Evolutionary conservation across 768 basidiomycete species (phyloP).

Genomic region (Agrocybe praecox): DNA sequence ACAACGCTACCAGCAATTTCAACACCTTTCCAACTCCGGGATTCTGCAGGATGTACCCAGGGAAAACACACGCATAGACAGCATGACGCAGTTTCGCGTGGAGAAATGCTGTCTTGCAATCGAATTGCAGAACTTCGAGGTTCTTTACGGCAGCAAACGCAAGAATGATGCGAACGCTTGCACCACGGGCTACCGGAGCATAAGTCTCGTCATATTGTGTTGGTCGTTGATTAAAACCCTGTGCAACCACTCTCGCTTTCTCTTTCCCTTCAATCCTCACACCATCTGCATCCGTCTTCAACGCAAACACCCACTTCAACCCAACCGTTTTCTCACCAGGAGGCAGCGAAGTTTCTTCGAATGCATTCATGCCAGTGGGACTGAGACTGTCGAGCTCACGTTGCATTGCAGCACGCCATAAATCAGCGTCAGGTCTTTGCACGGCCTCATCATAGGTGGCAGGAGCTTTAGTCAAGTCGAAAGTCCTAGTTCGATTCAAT

Average conservation of each 20-base stretch:
- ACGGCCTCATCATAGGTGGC: slow-evolving; percentile 18
- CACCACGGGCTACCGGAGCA: slow-evolving; percentile 23
- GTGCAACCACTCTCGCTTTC: slow-evolving; percentile 44
- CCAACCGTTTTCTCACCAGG: slow-evolving; percentile 30
- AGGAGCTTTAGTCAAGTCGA: slow-evolving; percentile 17
- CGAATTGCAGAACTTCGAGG: slow-evolving; percentile 22
- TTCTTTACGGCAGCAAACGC: slow-evolving; percentile 31
- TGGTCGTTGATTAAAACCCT: slow-evolving; percentile 37
- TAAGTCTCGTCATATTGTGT: slow-evolving; percentile 44
- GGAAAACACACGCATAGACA: slow-evolving; percentile 3
- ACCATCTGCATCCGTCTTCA: slow-evolving; percentile 40
- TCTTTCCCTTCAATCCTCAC: slow-evolving; percentile 25
- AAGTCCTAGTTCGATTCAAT: not conserved
- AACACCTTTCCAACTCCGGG: slow-evolving; percentile 21
- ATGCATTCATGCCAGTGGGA: slow-evolving; percentile 23
- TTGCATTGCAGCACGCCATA: slow-evolving; percentile 26
- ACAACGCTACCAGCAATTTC: slow-evolving; percentile 24
- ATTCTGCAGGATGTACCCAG: slow-evolving; percentile 2
- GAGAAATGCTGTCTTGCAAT: slow-evolving; percentile 30
- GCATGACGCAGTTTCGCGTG: slow-evolving; percentile 20
- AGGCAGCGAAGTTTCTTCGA: slow-evolving; percentile 13
- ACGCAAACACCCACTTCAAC: slow-evolving; percentile 33
- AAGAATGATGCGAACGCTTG: slow-evolving; percentile 23
- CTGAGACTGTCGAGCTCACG: slow-evolving; percentile 20
- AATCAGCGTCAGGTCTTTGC: slow-evolving; percentile 11